Base-by-base conservation (phyloP, 371 early-diverging fungal species). In the Mucor sp. region DNA sequence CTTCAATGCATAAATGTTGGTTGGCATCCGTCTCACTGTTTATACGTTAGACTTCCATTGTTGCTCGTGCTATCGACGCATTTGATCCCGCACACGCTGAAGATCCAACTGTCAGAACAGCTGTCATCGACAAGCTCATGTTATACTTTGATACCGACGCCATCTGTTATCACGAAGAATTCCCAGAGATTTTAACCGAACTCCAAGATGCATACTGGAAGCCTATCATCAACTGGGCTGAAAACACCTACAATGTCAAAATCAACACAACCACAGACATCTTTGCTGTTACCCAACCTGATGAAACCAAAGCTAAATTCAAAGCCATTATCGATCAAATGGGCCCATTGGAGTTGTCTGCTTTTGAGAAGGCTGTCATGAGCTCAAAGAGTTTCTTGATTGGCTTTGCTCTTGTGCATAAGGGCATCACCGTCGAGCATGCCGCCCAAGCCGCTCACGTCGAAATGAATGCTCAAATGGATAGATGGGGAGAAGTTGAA, bases 401-500 rank as follows among this genome's bases (percentile, higher is more conserved):
- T 62, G 94, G 89, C 1, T 76, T 96, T 39, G 95, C 94, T 21
- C 76, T 97, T 21, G 85, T 94, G 19, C 86, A 94, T 72, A 75
- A 89, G 37, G 87, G 74, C 12, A 67, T 96, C 41, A 76, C 89
- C 0, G 96, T 91, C 0, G 93, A 96, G 71, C 78, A 89, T 35
- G 97, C 95, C 9, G 90, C 90, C 30, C 70, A 72, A 62, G 96
- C 95, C 2, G 90, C 96, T 1, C 90, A 91, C 61, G 88, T 96
- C 11, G 98, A 98, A 80, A 89, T 94, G 30, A 78, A 84, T 62
- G 84, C 92, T 27, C 98, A 98, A 82, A 94, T 93, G 47, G 86
- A 88, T 33, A 85, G 87, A 53, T 98, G 97, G 97, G 98, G 98
- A 61, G 91, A 93, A 77, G 94, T 98, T 5, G 96, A 96, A 83